phyloP scores from a whole-genome alignment of 345 rosid species.

The Brassica incana region DNA sequence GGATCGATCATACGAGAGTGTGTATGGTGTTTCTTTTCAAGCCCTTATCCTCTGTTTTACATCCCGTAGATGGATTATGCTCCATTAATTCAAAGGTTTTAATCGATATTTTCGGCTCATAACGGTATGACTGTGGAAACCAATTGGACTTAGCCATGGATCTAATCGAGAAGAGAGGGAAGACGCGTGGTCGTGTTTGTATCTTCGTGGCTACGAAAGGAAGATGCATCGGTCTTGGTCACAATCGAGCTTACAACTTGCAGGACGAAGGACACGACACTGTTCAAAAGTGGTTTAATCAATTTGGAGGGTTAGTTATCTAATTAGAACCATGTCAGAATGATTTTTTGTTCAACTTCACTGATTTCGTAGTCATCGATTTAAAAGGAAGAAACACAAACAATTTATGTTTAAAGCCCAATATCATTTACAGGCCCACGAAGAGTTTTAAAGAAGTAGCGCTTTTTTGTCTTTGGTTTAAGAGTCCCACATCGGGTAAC shows the following conservation, averaged over 20 bases:
- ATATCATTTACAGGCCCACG: background rate
- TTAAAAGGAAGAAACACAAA: background rate
- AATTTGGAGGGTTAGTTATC: too few species aligned
- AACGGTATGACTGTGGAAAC: slow-evolving; percentile 76
- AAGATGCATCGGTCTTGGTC: too few species aligned
- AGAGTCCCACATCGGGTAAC: background rate
- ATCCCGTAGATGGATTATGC: too few species aligned
- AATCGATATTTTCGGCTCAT: slow-evolving; percentile 72
- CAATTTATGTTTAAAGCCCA: background rate
- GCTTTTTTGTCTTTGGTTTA: background rate
- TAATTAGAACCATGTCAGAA: too few species aligned
- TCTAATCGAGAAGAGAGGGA: slow-evolving; percentile 59
- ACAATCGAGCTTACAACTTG: too few species aligned
- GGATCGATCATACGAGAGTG: too few species aligned
- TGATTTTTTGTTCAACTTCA: background rate
- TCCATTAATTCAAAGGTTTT: slow-evolving; percentile 62
- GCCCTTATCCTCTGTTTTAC: slow-evolving; percentile 26
- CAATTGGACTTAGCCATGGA: slow-evolving; percentile 81
- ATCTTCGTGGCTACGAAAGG: slow-evolving; percentile 38
- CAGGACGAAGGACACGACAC: too few species aligned
- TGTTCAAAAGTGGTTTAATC: too few species aligned
- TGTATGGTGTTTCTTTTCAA: background rate
- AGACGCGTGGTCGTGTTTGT: slow-evolving; percentile 58
- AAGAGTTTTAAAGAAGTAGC: background rate
- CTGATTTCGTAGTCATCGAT: background rate